Evolutionary conservation across 768 basidiomycete species (phyloP).

Genomic region (Suillus alpinus): DNA sequence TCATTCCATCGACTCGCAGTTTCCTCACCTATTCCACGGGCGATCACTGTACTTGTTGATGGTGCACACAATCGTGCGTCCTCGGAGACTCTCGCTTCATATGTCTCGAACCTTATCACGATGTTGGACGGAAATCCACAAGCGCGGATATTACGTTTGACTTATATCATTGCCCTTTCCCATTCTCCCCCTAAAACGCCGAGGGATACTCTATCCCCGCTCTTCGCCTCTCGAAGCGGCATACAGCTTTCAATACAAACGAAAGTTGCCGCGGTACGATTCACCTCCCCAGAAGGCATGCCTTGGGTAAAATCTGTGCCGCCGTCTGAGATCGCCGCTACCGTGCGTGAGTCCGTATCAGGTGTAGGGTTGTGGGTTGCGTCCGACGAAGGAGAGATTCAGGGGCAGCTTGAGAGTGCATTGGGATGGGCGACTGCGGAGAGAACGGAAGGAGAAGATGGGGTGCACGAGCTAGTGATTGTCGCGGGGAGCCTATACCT

Average conservation of each 20-base stretch:
- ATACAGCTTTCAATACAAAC: conserved; percentile 28
- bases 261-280: conserved; percentile 55
- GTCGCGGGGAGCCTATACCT: conserved; percentile 93
- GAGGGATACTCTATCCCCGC: conserved; percentile 62
- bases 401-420: conserved; percentile 42
- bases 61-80: conserved; percentile 94
- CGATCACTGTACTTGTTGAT: conserved; percentile 64
- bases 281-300: conserved; percentile 86
- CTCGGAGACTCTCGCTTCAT: conserved; percentile 60
- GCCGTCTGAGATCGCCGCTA: conserved; percentile 45
- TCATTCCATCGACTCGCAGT: conserved; percentile 51
- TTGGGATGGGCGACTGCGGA: conserved; percentile 39
- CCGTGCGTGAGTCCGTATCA: conserved; percentile 42
- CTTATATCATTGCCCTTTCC: conserved; percentile 80
- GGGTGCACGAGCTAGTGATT: conserved; percentile 51
- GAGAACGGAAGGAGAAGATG: conserved; percentile 7
- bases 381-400: conserved; percentile 30
- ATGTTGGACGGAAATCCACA: conserved; percentile 18
- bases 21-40: conserved; percentile 22
- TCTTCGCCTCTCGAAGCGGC: conserved; percentile 47
- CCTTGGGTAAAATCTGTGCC: conserved; percentile 82
- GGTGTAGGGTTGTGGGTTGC: conserved; percentile 47
- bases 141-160: conserved; percentile 38
- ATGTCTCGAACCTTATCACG: conserved; percentile 41
- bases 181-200: conserved; percentile 85